A percentile compares a stretch with the other conserved stretches of the same genome.
Evolutionary conservation across 805 yeast species (phyloP).

Genomic region (Pichia nanzhaoensis): DNA sequence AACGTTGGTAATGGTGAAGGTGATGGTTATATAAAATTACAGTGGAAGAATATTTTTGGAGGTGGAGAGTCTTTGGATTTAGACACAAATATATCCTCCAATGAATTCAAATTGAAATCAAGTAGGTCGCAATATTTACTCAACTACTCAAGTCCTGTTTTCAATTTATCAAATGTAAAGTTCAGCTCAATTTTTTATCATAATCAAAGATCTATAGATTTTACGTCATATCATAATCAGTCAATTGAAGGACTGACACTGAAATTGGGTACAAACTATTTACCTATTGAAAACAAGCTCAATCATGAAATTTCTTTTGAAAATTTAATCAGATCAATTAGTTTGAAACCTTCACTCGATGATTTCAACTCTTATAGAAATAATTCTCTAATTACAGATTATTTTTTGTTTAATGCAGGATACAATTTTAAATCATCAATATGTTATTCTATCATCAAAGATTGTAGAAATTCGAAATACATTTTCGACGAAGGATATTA

Average conservation of each 20-base stretch:
- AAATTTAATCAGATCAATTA: constrained; percentile 37
- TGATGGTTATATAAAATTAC: constrained; percentile 81
- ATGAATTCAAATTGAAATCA: constrained; percentile 38
- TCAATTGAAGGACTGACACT: constrained; percentile 37
- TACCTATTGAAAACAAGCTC: constrained; percentile 24
- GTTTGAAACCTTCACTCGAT: constrained; percentile 14
- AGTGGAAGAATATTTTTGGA: constrained; percentile 49
- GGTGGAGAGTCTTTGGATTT: constrained; percentile 48
- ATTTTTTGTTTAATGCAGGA: constrained; percentile 36
- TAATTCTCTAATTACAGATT: constrained; percentile 29
- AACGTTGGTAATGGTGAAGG: constrained; percentile 97
- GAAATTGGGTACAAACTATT: constrained; percentile 33
- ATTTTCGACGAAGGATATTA: constrained; percentile 39
- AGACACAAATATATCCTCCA: constrained; percentile 38
- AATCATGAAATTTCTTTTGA: constrained; percentile 46
- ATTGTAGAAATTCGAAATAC: constrained; percentile 37
- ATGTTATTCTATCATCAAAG: constrained; percentile 35
- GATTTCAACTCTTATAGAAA: constrained; percentile 19
- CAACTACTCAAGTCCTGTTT: constrained; percentile 41
- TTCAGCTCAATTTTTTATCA: constrained; percentile 35
- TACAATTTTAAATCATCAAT: constrained; percentile 39
- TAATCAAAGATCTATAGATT: constrained; percentile 42
- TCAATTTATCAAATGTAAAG: constrained; percentile 34
- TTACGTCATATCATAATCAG: constrained; percentile 40
- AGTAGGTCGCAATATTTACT: constrained; percentile 44